Evolutionary conservation across 2,329 filamentous ascomycete species (phyloP).

Genomic region (Mycosphaerella arachidis): DNA sequence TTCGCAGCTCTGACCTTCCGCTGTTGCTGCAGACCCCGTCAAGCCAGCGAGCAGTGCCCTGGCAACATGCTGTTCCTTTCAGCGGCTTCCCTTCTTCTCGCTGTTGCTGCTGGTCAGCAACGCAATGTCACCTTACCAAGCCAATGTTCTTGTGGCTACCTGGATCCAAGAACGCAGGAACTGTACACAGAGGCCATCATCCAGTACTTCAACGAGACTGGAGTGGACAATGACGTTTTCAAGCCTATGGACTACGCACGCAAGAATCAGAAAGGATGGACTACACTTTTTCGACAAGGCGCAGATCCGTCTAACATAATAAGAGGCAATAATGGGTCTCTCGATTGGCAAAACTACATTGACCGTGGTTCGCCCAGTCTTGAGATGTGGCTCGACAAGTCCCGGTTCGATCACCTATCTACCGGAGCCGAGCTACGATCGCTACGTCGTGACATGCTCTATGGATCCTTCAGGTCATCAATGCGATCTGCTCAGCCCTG

Average conservation of each 20-base stretch:
- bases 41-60: not conserved
- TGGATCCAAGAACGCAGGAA: slow-evolving; percentile 36
- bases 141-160: slow-evolving; percentile 46
- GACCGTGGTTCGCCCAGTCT: slow-evolving; percentile 18
- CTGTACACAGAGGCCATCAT: slow-evolving; percentile 48
- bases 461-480: slow-evolving; percentile 41
- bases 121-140: slow-evolving; percentile 15
- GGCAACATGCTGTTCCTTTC: slow-evolving; percentile 11
- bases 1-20: not conserved
- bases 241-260: slow-evolving; percentile 40
- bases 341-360: slow-evolving; percentile 19
- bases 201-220: slow-evolving; percentile 50
- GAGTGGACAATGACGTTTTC: slow-evolving; percentile 35
- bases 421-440: slow-evolving; percentile 42
- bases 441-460: slow-evolving; percentile 44
- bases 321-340: slow-evolving; percentile 29
- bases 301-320: slow-evolving; percentile 39
- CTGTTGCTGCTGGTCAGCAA: slow-evolving; percentile 7
- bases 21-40: not conserved
- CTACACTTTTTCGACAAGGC: slow-evolving; percentile 42
- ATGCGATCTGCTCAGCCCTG: slow-evolving; percentile 39
- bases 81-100: slow-evolving; percentile 7
- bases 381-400: slow-evolving; percentile 19
- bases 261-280: slow-evolving; percentile 46
- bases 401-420: slow-evolving; percentile 38